Evolutionary conservation across 345 rosid species (phyloP), one percentile per base, ranked within the genome.

Genomic region (Cardamine chenopodiifolia): DNA sequence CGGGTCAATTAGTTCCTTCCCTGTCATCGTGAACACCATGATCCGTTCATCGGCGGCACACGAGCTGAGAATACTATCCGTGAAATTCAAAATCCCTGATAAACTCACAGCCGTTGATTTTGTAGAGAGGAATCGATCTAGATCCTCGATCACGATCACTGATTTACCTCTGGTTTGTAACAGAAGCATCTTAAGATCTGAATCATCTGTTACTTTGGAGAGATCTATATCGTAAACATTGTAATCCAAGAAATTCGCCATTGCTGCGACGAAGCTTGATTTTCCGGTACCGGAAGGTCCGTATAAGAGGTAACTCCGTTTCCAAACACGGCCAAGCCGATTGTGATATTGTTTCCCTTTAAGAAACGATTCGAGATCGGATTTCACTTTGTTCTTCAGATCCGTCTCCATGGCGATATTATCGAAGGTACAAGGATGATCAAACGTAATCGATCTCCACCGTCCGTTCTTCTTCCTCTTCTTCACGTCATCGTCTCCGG

Each of bases 221-320:
- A 89, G 89, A 76, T 90, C 92, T 25, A 90, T 34, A 23, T 89
- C 94, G 82, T 90, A 90, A 19, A 90, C 85, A 63, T 89, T 85
- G 76, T 89, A 90, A 19, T 72, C 31, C 23, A 90, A 67, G 62
- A 83, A 85, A 83, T 86, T 89, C 1, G 97, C 97, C 88, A 89
- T 84, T 1, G 97, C 90, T 0, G 97, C 90, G 1, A 84, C 87
- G 68, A 88, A 90, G 50, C 89, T 87, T 2, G 97, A 90, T 73
- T 90, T 90, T 1, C 97, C 97, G 2, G 97, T 90, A 15, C 97
- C 97, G 20, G 97, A 87, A 7, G 88, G 86, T 7, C 97, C 97
- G 80, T 86, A 90, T 1, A 90, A 42, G 1, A 90, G 83, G 52
- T 80, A 90, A 54, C 94, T 89, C 50, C 97, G 79, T 75, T 89